Percentiles rank a stretch among this genome's conserved stretches.
Conservation (phyloP, 352 stramenopile species). For the Pythium periplocum region DNA sequence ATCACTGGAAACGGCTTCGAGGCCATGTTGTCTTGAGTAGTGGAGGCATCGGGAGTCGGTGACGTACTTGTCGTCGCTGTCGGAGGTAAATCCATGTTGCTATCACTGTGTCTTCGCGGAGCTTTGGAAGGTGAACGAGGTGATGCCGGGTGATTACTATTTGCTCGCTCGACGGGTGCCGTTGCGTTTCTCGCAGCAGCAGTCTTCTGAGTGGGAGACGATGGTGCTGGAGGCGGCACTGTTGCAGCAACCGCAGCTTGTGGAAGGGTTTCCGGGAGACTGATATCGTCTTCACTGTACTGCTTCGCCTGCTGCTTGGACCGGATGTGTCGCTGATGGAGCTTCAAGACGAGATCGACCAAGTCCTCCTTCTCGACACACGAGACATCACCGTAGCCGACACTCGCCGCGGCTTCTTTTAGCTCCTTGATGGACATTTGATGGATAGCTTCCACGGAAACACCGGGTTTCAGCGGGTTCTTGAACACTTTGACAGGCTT, state of each 20-base stretch:
- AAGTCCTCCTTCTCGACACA: constrained; percentile 83
- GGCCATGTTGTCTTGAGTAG: constrained; percentile 1
- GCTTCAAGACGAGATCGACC: constrained; percentile 77
- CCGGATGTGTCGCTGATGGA: constrained; percentile 55
- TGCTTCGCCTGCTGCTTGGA: constrained; percentile 23
- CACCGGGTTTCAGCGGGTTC: constrained; percentile 48
- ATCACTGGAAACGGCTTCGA: constrained; percentile 27
- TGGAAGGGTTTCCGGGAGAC: background rate
- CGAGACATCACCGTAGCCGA: constrained; percentile 62
- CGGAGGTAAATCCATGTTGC: constrained; percentile 11
- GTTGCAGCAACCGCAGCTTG: background rate
- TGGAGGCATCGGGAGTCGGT: too few relatives aligned
- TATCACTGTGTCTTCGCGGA: constrained; percentile 18
- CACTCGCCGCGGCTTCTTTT: constrained; percentile 67
- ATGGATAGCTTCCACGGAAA: constrained; percentile 59
- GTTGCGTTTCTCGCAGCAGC: background rate
- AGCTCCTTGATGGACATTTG: constrained; percentile 76
- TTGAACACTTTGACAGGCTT: constrained; percentile 43
- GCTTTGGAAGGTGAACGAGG: background rate
- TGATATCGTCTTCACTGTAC: constrained; percentile 36
- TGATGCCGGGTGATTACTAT: too few relatives aligned
- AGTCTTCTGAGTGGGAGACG: background rate
- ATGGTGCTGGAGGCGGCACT: background rate
- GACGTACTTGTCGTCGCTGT: background rate
- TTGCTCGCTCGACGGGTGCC: background rate